phyloP scores from a whole-genome alignment of 345 rosid genomes.

The Populus davidiana region DNA sequence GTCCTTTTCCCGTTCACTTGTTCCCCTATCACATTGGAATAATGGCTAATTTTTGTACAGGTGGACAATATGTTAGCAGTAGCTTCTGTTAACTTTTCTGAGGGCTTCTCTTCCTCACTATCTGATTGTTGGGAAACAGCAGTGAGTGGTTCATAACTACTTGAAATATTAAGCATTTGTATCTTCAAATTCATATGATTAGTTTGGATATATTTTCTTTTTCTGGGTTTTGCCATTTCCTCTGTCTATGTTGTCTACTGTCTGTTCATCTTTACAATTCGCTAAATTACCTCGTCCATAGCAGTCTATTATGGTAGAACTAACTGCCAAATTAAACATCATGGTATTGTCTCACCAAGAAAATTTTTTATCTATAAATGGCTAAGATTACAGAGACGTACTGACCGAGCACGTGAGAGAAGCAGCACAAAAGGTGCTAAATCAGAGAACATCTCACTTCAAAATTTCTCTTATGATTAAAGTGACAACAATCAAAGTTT shows the following conservation, averaged over 20 bases:
- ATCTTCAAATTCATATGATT: background rate
- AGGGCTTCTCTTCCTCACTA: slow-evolving; percentile 55
- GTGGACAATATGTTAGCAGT: slow-evolving; percentile 60
- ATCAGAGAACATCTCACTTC: background rate
- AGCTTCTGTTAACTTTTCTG: slow-evolving; percentile 67
- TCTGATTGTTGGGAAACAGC: slow-evolving; percentile 58
- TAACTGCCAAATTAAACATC: background rate
- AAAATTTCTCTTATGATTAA: background rate
- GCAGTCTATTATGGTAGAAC: background rate
- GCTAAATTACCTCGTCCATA: background rate
- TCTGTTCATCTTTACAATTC: background rate
- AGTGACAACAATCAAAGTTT: background rate
- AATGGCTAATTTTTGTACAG: slow-evolving; percentile 31
- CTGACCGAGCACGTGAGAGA: background rate
- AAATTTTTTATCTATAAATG: background rate
- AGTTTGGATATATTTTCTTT: background rate
- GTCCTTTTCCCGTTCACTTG: background rate
- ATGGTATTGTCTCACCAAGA: background rate
- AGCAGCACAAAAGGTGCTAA: background rate
- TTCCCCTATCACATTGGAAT: slow-evolving; percentile 1
- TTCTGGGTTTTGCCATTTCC: background rate
- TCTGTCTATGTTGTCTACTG: background rate
- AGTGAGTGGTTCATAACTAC: slow-evolving; percentile 41
- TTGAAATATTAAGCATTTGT: background rate
- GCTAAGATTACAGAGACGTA: background rate